A percentile compares a stretch with the other conserved stretches of the same genome.
Evolutionary conservation across 805 yeast genomes (phyloP).

Genomic region (Ascoidea tarda): DNA sequence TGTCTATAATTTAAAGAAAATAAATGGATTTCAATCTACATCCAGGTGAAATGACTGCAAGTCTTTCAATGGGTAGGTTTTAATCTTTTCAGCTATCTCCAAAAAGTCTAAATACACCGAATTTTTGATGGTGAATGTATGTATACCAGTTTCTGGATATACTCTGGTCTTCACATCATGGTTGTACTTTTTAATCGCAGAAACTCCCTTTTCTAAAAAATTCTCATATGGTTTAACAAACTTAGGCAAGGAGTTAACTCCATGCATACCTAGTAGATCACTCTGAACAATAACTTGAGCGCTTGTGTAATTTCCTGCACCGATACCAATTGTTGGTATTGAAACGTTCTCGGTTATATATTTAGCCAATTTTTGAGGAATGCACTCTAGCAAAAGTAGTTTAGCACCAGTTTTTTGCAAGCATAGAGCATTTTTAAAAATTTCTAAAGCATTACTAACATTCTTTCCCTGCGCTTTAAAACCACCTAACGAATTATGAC

Average conservation of each 20-base stretch:
- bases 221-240: conserved; percentile 63
- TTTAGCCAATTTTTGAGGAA: conserved; percentile 61
- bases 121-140: conserved; percentile 57
- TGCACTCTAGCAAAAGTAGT: conserved; percentile 66
- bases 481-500: conserved; percentile 68
- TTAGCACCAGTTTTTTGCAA: conserved; percentile 70
- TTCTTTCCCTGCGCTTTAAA: conserved; percentile 73
- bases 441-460: conserved; percentile 33
- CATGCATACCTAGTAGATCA: conserved; percentile 64
- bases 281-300: conserved; percentile 88
- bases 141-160: conserved; percentile 50
- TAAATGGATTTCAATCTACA: no score
- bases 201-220: conserved; percentile 31
- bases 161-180: conserved; percentile 36
- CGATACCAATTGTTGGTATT: conserved; percentile 89
- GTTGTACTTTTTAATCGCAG: conserved; percentile 39
- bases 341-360: conserved; percentile 42
- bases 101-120: conserved; percentile 38
- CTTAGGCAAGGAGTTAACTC: conserved; percentile 40
- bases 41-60: no score
- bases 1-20: no score
- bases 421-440: conserved; percentile 53
- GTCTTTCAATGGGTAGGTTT: background rate
- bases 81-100: conserved; percentile 9
- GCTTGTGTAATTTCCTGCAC: conserved; percentile 74